Percentiles rank a stretch among this genome's conserved stretches.
Evolutionary conservation across 2,329 filamentous ascomycete genomes (phyloP).

Genomic region (Aspergillus sp.): DNA sequence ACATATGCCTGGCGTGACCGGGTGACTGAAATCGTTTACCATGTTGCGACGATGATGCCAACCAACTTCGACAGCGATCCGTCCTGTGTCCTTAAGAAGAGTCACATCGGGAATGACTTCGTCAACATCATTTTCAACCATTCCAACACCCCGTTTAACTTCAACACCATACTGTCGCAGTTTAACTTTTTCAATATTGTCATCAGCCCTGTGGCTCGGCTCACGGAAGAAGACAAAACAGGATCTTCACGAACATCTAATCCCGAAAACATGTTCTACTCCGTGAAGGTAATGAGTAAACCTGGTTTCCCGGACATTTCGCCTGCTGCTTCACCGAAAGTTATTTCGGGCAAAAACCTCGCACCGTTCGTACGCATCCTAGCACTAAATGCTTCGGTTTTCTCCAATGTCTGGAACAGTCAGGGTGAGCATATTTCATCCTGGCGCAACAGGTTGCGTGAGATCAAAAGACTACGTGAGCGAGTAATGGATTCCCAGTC

Average conservation of each 20-base stretch:
- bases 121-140: slow-evolving; percentile 99
- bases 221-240: slow-evolving; percentile 38
- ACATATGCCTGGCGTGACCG: slow-evolving; percentile 94
- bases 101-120: slow-evolving; percentile 94
- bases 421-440: slow-evolving; percentile 78
- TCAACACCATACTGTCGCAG: slow-evolving; percentile 88
- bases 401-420: slow-evolving; percentile 83
- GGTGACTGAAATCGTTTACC: slow-evolving; percentile 92
- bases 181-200: slow-evolving; percentile 98
- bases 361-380: slow-evolving; percentile 84
- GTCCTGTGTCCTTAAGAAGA: slow-evolving; percentile 80
- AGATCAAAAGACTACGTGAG: slow-evolving; percentile 80
- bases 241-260: slow-evolving; percentile 31
- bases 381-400: slow-evolving; percentile 90
- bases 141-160: slow-evolving; percentile 83
- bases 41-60: slow-evolving; percentile 97
- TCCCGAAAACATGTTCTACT: slow-evolving; percentile 65
- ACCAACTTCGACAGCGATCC: slow-evolving; percentile 76
- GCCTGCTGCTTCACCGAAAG: slow-evolving; percentile 82
- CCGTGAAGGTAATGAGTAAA: slow-evolving; percentile 84
- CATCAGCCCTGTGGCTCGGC: slow-evolving; percentile 71
- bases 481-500: slow-evolving; percentile 34
- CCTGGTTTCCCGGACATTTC: slow-evolving; percentile 90
- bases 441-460: slow-evolving; percentile 82
- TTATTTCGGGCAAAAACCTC: slow-evolving; percentile 78